Evolutionary conservation across 768 basidiomycete genomes (phyloP).

Genomic region (Tricholoma saponaceum): DNA sequence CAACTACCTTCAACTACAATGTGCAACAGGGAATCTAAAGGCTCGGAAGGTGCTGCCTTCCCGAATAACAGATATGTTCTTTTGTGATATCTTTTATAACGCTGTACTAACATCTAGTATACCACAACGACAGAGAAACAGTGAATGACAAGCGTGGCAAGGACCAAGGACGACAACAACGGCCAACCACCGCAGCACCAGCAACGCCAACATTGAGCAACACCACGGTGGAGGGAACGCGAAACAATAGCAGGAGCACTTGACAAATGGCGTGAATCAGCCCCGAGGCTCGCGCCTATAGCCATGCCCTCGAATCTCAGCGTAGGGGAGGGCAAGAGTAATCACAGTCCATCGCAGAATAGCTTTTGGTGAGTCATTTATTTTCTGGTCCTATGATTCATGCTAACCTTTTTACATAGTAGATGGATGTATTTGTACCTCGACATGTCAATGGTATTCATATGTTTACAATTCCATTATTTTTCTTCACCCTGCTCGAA

Average conservation of each 20-base stretch:
- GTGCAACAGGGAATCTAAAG: too few species aligned
- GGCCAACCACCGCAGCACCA: not conserved
- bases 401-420: not conserved
- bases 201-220: not conserved
- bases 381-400: not conserved
- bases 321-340: not conserved
- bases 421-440: not conserved
- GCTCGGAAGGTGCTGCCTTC: too few species aligned
- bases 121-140: not conserved
- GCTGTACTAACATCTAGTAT: too few species aligned
- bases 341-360: not conserved
- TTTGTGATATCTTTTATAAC: too few species aligned
- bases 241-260: not conserved
- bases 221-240: not conserved
- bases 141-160: not conserved
- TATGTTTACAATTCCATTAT: not conserved
- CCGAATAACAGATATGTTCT: too few species aligned
- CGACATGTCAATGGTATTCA: too few species aligned
- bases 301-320: not conserved
- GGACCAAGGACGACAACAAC: not conserved
- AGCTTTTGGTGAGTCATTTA: not conserved
- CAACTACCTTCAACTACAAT: too few species aligned
- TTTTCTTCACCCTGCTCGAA: not conserved
- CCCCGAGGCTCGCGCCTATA: not conserved
- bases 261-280: not conserved